Evolutionary conservation across 129 eudicot species (phyloP).

Genomic region (Flaveria sonorensis): DNA sequence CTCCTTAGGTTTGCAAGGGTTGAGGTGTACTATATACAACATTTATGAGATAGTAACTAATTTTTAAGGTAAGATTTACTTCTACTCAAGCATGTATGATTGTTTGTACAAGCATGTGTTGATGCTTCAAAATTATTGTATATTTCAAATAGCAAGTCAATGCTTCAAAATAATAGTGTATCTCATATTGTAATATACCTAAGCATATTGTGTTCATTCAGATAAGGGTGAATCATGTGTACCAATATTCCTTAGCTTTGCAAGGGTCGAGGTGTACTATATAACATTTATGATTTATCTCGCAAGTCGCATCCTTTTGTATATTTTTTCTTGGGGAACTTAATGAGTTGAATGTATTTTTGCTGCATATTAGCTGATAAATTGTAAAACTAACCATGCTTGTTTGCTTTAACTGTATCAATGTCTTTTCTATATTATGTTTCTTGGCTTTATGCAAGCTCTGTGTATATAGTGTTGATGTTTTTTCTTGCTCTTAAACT

Average conservation of each 20-base stretch:
- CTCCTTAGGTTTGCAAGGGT: conserved; percentile 2
- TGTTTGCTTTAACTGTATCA: not conserved
- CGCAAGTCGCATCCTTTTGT: not conserved
- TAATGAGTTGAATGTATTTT: not conserved
- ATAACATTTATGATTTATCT: not conserved
- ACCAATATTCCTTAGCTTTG: not conserved
- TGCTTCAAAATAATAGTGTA: no score
- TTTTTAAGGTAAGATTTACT: not conserved
- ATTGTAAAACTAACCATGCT: not conserved
- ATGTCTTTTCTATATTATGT: not conserved
- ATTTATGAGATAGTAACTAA: not conserved
- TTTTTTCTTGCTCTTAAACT: conserved; percentile 7
- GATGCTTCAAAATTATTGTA: not conserved
- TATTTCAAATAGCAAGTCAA: not conserved
- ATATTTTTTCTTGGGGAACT: not conserved
- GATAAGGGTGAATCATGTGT: not conserved
- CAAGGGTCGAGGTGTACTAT: not conserved
- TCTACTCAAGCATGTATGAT: not conserved
- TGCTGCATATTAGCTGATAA: conserved; percentile 1
- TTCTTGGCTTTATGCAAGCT: conserved; percentile 23
- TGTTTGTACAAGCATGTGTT: not conserved
- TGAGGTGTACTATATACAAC: not conserved
- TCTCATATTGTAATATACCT: not conserved
- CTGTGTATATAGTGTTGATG: not conserved
- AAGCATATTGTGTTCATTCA: not conserved